Percentiles rank a stretch among this genome's conserved stretches.
Conservation (phyloP, 2,329 filamentous ascomycete genomes). For the Didymella arachidicola region DNA sequence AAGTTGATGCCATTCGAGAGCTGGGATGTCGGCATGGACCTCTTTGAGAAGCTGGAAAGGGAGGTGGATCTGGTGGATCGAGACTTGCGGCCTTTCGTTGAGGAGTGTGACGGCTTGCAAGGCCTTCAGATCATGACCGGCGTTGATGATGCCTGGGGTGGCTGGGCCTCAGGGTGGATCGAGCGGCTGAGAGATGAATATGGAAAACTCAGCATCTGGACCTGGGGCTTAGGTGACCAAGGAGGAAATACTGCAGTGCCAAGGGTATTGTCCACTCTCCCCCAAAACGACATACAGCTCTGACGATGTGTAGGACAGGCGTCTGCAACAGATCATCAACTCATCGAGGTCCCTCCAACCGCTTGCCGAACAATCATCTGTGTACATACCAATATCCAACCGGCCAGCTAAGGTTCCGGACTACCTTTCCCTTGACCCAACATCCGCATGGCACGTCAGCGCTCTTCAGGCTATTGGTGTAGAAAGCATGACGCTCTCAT, state of each 20-base stretch:
- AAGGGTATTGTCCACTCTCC: constrained; percentile 48
- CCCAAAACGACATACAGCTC: neutral
- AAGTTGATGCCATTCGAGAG: constrained; percentile 82
- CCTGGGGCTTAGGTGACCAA: constrained; percentile 80
- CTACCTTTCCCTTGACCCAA: constrained; percentile 66
- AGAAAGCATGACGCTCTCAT: constrained; percentile 80
- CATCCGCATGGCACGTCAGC: constrained; percentile 80
- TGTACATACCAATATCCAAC: constrained; percentile 76
- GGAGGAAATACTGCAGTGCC: constrained; percentile 37
- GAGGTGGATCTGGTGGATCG: constrained; percentile 83
- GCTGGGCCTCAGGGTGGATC: constrained; percentile 55
- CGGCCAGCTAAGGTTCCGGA: constrained; percentile 64
- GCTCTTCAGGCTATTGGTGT: constrained; percentile 78
- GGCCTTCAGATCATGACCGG: constrained; percentile 73
- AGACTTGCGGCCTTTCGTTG: constrained; percentile 84
- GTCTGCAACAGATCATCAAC: constrained; percentile 73
- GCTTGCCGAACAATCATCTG: constrained; percentile 73
- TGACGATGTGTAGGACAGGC: constrained; percentile 61
- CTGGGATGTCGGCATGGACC: constrained; percentile 55
- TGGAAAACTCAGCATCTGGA: constrained; percentile 84
- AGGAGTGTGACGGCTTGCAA: constrained; percentile 93
- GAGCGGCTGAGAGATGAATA: constrained; percentile 86
- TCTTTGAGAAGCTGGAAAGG: constrained; percentile 55
- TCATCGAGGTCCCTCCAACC: constrained; percentile 74
- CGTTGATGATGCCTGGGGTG: constrained; percentile 62